Conservation (phyloP, 2,329 filamentous ascomycete genomes). For the Blumeria graminis region DNA sequence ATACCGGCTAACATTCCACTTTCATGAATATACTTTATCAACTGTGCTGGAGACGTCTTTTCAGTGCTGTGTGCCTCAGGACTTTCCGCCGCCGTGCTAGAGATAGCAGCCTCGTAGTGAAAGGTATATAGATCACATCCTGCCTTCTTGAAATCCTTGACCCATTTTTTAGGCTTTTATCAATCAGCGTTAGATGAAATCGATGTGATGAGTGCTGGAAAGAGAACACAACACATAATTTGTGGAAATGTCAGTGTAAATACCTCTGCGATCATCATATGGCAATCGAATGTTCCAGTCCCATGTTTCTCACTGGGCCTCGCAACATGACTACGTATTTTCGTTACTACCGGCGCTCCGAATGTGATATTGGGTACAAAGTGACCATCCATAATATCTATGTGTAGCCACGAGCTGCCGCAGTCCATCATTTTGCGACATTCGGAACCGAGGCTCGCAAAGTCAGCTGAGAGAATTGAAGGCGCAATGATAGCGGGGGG, state of each 20-base stretch:
- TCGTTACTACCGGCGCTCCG: slow-evolving; percentile 81
- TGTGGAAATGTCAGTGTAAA: not conserved
- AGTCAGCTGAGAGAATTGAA: slow-evolving; percentile 95
- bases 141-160: slow-evolving; percentile 77
- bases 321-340: slow-evolving; percentile 71
- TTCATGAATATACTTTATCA: slow-evolving; percentile 79
- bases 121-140: slow-evolving; percentile 99
- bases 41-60: slow-evolving; percentile 58
- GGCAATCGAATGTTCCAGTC: slow-evolving; percentile 91
- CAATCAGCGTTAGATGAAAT: not conserved
- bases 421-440: slow-evolving; percentile 68
- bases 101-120: slow-evolving; percentile 87
- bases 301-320: slow-evolving; percentile 43
- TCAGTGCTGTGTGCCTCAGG: slow-evolving; percentile 43
- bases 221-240: not conserved
- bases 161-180: slow-evolving; percentile 81
- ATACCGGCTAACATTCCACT: slow-evolving; percentile 76
- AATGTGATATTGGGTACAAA: slow-evolving; percentile 98
- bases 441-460: slow-evolving; percentile 64
- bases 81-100: slow-evolving; percentile 58
- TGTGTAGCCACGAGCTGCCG: slow-evolving; percentile 75
- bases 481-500: slow-evolving; percentile 87
- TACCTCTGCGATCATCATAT: slow-evolving; percentile 99
- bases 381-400: slow-evolving; percentile 97
- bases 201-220: not conserved